Base-by-base conservation (phyloP, 768 basidiomycete genomes). In the Dacryopinax primogenitus region DNA sequence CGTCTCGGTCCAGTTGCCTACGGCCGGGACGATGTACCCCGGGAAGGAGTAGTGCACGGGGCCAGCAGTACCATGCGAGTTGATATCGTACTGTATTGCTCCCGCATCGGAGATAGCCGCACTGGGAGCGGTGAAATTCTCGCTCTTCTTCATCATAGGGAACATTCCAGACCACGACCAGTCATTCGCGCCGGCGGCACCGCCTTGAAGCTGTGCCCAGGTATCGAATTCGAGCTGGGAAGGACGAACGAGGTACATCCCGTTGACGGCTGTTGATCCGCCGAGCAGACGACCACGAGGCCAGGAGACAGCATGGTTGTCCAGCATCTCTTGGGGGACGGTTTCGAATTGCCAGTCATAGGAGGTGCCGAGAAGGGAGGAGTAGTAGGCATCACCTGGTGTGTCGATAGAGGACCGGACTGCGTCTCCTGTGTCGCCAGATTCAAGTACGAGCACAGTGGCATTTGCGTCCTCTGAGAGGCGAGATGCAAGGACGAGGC, bases 1-100 rank as follows among this genome's bases (percentile, higher is more conserved):
- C 0, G 84, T 78, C 39, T 77, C 67, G 36, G 78, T 80, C 86
- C 86, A 87, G 68, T 83, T 78, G 18, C 79, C 78, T 13, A 83
- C 78, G 23, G 79, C 74, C 41, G 78, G 74, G 47, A 81, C 77
- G 69, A 82, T 78, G 70, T 76, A 83, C 45, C 79, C 84, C 61
- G 83, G 82, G 68, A 79, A 84, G 1, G 75, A 73, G n/a, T 70
- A 72, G 62, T 81, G 79, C 35, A 82, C 76, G 65, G 82, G 80
- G 1, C 86, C 86, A 9, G 66, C 70, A 0, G 78, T 77, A 16
- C 85, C 86, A 68, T 83, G 84, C 39, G 76, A 78, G 3, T 74
- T 71, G 0, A 75, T 58, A 64, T 80, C 72, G 69, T 78, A 82
- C 62, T 74, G 70, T 68, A 86, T 84, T 23, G 76, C 75, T 33